Percentiles rank a stretch among this genome's conserved stretches.
Evolutionary conservation across 2,329 filamentous ascomycete species (phyloP).

Genomic region (Pezicula carpinea): DNA sequence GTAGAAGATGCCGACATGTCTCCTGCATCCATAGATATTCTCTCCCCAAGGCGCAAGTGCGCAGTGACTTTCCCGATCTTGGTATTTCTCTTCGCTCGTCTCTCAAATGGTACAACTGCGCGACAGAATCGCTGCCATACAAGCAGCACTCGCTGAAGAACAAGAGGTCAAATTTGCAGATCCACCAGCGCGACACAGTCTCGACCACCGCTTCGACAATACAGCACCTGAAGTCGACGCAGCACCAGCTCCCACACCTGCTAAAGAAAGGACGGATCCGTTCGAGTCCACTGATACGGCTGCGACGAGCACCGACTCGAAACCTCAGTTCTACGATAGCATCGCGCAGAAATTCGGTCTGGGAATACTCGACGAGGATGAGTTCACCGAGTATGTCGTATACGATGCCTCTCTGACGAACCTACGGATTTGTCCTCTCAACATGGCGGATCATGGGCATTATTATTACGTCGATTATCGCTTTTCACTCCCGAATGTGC

Average conservation of each 20-base stretch:
- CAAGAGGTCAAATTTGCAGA: slow-evolving; percentile 13
- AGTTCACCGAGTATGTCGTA: slow-evolving; percentile 16
- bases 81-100: not conserved
- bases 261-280: slow-evolving; percentile 14
- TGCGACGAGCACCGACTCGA: not conserved
- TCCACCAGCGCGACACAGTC: slow-evolving; percentile 15
- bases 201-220: slow-evolving; percentile 20
- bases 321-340: slow-evolving; percentile 15
- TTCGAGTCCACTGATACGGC: slow-evolving; percentile 6
- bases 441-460: slow-evolving; percentile 11
- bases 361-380: slow-evolving; percentile 12
- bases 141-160: slow-evolving; percentile 12
- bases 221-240: slow-evolving; percentile 16
- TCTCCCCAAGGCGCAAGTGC: not conserved
- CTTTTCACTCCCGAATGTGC: slow-evolving; percentile 15
- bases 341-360: slow-evolving; percentile 17
- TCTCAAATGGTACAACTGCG: slow-evolving; percentile 14
- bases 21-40: not conserved
- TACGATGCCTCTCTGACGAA: slow-evolving; percentile 22
- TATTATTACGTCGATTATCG: slow-evolving; percentile 22
- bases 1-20: too few relatives aligned
- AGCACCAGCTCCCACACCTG: slow-evolving; percentile 14
- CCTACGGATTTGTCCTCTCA: slow-evolving; percentile 17
- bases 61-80: not conserved
- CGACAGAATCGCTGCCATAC: slow-evolving; percentile 15